phyloP scores from a whole-genome alignment of 129 eudicot genomes.

The Tanacetum coccineum region DNA sequence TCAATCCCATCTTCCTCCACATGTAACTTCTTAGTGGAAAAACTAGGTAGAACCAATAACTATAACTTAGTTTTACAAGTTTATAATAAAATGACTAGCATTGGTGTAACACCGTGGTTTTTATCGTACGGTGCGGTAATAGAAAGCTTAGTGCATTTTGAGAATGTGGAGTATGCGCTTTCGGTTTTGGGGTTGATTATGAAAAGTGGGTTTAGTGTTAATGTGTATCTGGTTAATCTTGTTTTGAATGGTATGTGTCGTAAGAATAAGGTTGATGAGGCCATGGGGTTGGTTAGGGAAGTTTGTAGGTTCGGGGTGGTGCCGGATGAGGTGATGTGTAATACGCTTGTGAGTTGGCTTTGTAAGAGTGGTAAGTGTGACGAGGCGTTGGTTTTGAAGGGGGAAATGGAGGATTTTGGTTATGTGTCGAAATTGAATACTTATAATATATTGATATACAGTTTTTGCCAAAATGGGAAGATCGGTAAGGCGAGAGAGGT shows the following conservation, averaged over 20 bases:
- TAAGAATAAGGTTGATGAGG: constrained; percentile 39
- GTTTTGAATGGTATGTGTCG: constrained; percentile 52
- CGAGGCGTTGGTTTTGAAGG: constrained; percentile 38
- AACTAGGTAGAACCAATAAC: constrained; percentile 37
- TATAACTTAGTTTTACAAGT: constrained; percentile 43
- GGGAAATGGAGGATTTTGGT: constrained; percentile 42
- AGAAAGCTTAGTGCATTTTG: constrained; percentile 48
- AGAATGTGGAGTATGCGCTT: constrained; percentile 35
- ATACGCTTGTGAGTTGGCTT: constrained; percentile 37
- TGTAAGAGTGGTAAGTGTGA: constrained; percentile 39
- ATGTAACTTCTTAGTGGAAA: constrained; percentile 42
- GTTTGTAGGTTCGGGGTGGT: constrained; percentile 31
- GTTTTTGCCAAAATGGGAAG: constrained; percentile 38
- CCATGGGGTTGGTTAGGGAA: constrained; percentile 41
- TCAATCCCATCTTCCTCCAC: constrained; percentile 35
- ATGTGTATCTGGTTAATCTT: constrained; percentile 51
- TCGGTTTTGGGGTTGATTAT: constrained; percentile 51
- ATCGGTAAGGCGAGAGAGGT: constrained; percentile 45
- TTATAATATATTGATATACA: constrained; percentile 35
- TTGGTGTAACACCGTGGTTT: constrained; percentile 43
- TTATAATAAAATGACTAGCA: constrained; percentile 40
- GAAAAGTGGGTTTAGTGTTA: constrained; percentile 47
- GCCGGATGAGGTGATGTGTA: constrained; percentile 39
- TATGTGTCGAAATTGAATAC: constrained; percentile 27
- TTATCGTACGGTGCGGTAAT: constrained; percentile 48